These are phyloP conservation scores for Astrocystis sublimbata DNA, from an alignment of 495 filamentous ascomycete species.

Conservation along the genomic window DNA sequence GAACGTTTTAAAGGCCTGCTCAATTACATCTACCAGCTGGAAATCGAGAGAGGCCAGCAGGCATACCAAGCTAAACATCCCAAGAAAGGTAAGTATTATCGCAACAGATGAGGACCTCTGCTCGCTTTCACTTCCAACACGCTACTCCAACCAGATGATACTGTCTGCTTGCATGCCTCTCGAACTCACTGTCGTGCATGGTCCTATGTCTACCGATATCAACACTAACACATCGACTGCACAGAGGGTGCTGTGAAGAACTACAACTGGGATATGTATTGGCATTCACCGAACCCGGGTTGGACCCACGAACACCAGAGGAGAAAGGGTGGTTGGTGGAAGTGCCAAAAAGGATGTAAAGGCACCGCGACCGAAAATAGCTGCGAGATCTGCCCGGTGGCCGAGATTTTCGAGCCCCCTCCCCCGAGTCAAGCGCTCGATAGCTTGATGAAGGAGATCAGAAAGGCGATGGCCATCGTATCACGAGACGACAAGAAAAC, in stretches of 20 bases:
- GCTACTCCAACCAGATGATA: not conserved
- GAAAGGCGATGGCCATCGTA: constrained; percentile 13
- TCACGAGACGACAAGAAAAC: constrained; percentile 1
- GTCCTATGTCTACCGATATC: not conserved
- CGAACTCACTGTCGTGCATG: not conserved
- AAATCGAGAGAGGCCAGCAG: constrained; percentile 6
- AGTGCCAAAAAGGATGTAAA: constrained; percentile 35
- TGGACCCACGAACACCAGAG: constrained; percentile 34
- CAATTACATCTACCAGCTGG: constrained; percentile 15
- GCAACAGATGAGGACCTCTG: not conserved
- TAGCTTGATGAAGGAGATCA: constrained; percentile 4
- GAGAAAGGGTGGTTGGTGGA: constrained; percentile 42
- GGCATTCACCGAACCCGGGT: constrained; percentile 32
- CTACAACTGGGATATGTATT: constrained; percentile 30
- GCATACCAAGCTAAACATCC: not conserved
- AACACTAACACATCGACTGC: not conserved
- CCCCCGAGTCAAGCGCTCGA: constrained; percentile 15
- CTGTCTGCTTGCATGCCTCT: not conserved
- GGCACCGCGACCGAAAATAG: constrained; percentile 33
- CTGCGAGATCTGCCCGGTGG: constrained; percentile 32
- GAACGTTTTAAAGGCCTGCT: constrained; percentile 18
- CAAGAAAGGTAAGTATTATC: constrained; percentile 12
- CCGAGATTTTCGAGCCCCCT: constrained; percentile 16
- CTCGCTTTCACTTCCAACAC: not conserved
- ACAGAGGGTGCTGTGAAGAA: not conserved